Base-by-base conservation (phyloP, 2,329 filamentous ascomycete genomes). In the Chaetomiaceae sp. region DNA sequence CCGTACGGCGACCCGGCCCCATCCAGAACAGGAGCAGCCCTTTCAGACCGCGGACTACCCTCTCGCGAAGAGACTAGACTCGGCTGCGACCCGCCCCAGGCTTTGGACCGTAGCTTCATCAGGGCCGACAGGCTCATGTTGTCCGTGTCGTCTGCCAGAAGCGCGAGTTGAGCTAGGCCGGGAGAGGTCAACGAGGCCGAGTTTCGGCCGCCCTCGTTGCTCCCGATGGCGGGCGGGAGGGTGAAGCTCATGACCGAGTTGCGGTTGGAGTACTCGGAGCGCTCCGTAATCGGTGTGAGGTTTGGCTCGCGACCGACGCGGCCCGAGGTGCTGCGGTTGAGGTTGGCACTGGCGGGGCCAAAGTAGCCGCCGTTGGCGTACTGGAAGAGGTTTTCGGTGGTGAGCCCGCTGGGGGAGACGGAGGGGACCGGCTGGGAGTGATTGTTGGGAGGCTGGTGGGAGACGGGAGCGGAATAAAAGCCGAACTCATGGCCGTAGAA, bases 401-500 rank as follows among this genome's bases (percentile, higher is more conserved):
- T 68, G 6, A 69, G 64, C 2, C 53, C 55, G 54, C 45, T n/a
- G 20, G 36, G 23, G 27, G 36, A 18, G 8, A 49, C 32, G 23
- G 51, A 20, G 5, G 49, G 43, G 18, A 54, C 72, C 6, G 75
- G 71, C 34, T 73, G 73, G 51, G 73, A 71, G 27, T 72, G 73
- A 18, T 75, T 76, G 42, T 75, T 67, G 34, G 69, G 70, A 0
- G 69, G 37, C 14, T 44, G 66, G 10, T 71, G 67, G 14, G 66
- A 66, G 5, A 71, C 60, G 0, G 81, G 79, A 1, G 77, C 75
- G 1, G 91, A 90, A 67, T 96, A 99, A 68, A 99, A 99, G 0
- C 90, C 91, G 65, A 99, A 99, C 67, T 99, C 94, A 61, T 90
- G 86, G 0, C 94, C 94, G 65, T 99, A 99, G 74, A 94, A 95